These are phyloP conservation scores for Metarhizium humberi DNA, from an alignment of 2,329 filamentous ascomycete genomes.

Conservation along the genomic window DNA sequence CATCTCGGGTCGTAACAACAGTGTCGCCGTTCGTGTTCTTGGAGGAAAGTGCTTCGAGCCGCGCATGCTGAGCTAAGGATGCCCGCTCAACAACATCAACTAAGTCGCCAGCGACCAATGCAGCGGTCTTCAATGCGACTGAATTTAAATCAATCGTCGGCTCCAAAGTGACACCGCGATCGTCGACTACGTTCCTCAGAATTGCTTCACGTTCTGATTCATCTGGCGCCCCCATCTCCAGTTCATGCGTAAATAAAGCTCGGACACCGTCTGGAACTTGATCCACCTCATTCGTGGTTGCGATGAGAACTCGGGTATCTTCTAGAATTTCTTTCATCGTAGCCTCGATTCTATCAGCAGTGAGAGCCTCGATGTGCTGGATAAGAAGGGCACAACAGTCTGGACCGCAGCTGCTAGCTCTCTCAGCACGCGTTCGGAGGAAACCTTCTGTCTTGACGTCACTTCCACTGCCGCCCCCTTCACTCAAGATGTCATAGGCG, in stretches of 20 bases:
- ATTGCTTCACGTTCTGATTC: slow-evolving; percentile 88
- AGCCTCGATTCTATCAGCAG: slow-evolving; percentile 79
- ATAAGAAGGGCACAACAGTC: slow-evolving; percentile 79
- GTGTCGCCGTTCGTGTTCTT: slow-evolving; percentile 28
- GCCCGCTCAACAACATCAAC: slow-evolving; percentile 92
- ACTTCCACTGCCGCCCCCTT: slow-evolving; percentile 69
- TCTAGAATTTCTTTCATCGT: slow-evolving; percentile 75
- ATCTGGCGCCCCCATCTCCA: slow-evolving; percentile 88
- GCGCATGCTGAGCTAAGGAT: slow-evolving; percentile 62
- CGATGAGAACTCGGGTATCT: slow-evolving; percentile 75
- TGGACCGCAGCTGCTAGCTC: slow-evolving; percentile 79
- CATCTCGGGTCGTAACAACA: slow-evolving; percentile 61
- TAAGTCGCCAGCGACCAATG: slow-evolving; percentile 86
- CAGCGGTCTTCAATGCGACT: slow-evolving; percentile 90
- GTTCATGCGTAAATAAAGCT: slow-evolving; percentile 87
- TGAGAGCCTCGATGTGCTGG: slow-evolving; percentile 82
- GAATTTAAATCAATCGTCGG: slow-evolving; percentile 74
- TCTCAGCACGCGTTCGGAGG: slow-evolving; percentile 75
- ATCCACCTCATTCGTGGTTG: slow-evolving; percentile 91
- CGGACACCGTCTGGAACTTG: slow-evolving; percentile 86
- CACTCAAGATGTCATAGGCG: slow-evolving; percentile 88
- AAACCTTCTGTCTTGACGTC: slow-evolving; percentile 94
- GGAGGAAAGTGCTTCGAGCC: slow-evolving; percentile 63
- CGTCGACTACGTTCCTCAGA: slow-evolving; percentile 66
- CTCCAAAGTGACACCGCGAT: slow-evolving; percentile 67